phyloP scores from a whole-genome alignment of 2,329 filamentous ascomycete genomes.

The Sordariomycetes sp. region DNA sequence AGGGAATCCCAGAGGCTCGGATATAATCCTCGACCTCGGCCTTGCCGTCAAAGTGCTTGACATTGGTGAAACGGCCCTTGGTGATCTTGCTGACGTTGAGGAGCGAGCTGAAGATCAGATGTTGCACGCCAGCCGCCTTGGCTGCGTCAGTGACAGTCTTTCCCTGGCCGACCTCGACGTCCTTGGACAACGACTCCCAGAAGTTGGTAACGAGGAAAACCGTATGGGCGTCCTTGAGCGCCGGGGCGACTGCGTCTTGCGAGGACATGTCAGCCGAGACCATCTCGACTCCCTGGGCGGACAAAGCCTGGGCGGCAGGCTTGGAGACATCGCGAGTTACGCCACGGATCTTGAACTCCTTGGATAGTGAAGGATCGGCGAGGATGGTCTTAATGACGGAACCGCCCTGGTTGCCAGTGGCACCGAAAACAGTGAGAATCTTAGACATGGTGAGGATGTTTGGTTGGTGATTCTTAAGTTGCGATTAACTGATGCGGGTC shows the following conservation, averaged over 20 bases:
- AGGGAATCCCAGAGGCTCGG: conserved; percentile 33
- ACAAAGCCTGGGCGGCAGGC: conserved; percentile 25
- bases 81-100: conserved; percentile 25
- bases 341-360: conserved; percentile 33
- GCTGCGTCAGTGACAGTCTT: conserved; percentile 35
- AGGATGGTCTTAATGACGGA: conserved; percentile 36
- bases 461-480: conserved; percentile 17
- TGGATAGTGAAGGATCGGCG: conserved; percentile 31
- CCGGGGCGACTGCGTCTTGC: conserved; percentile 20
- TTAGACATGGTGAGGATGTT: conserved; percentile 10
- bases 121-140: conserved; percentile 31
- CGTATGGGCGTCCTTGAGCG: conserved; percentile 31
- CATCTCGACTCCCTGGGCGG: conserved; percentile 31
- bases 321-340: conserved; percentile 36
- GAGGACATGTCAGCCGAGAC: conserved; percentile 32
- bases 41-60: conserved; percentile 47
- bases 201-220: conserved; percentile 32
- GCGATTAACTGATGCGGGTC: no score
- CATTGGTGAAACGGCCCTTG: conserved; percentile 24
- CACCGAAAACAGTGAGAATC: conserved; percentile 34
- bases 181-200: conserved; percentile 21
- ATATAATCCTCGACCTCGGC: conserved; percentile 49
- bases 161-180: conserved; percentile 30
- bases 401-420: conserved; percentile 39
- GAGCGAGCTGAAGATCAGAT: conserved; percentile 37